phyloP scores from a whole-genome alignment of 2,329 filamentous ascomycete species.

The Neofusicoccum cordaticola region DNA sequence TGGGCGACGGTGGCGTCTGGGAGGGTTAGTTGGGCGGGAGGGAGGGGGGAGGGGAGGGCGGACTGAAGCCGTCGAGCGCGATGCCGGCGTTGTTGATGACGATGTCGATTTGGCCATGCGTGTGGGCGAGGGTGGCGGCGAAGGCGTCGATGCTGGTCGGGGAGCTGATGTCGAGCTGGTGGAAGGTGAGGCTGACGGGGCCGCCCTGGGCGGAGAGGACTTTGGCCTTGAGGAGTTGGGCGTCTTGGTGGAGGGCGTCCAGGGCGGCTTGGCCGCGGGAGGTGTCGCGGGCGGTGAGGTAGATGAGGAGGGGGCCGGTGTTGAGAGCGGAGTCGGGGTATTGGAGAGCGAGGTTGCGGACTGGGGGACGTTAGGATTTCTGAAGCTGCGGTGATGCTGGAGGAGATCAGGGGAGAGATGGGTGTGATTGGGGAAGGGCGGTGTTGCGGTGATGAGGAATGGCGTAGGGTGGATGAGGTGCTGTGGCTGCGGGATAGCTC shows the following conservation, averaged over 20 bases:
- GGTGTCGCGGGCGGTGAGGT: constrained; percentile 30
- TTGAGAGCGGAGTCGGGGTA: constrained; percentile 51
- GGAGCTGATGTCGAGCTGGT: constrained; percentile 44
- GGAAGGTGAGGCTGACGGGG: constrained; percentile 33
- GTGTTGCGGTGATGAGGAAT: background rate
- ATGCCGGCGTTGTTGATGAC: constrained; percentile 49
- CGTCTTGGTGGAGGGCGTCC: constrained; percentile 34
- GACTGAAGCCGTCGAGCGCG: constrained; percentile 35
- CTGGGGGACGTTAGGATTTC: constrained; percentile 25
- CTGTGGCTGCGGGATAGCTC: background rate
- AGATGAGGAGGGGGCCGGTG: constrained; percentile 27
- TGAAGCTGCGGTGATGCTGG: background rate
- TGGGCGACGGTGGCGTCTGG: constrained; percentile 46
- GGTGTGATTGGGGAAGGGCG: background rate
- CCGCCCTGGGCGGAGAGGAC: constrained; percentile 37
- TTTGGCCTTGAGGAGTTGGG: constrained; percentile 34
- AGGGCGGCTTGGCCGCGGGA: constrained; percentile 28
- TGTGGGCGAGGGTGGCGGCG: constrained; percentile 25
- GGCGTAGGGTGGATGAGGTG: background rate
- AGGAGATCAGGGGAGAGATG: too few species aligned
- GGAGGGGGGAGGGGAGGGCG: constrained; percentile 18
- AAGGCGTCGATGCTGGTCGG: constrained; percentile 43
- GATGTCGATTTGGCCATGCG: constrained; percentile 33
- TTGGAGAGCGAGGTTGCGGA: constrained; percentile 53
- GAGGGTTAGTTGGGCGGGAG: constrained; percentile 26